Evolutionary conservation across 2,329 filamentous ascomycete species (phyloP), one percentile per base, ranked within the genome.

Genomic region (Penicillium aurantiogriseum): DNA sequence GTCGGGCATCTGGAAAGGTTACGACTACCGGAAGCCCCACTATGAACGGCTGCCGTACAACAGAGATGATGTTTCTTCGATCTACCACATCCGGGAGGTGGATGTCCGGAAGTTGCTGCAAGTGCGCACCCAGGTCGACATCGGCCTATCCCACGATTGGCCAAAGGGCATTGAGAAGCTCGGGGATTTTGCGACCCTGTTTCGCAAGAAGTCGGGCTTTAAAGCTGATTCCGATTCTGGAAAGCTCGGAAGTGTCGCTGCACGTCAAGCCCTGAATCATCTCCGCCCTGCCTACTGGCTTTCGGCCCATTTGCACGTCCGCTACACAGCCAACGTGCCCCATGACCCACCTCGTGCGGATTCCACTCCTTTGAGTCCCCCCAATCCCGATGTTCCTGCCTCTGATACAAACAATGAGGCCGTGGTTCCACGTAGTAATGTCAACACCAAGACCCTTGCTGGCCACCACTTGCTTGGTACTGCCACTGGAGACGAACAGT

Each of bases 81-180:
- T 95, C 67, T 97, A 97, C 69, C 93, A 97, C 71, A 86, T 96
- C 23, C 84, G 94, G 44, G 92, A 97, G 74, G 76, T 95, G 13
- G 94, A 99, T 71, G 85, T 91, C n/a, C 87, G 93, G 67, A 97
- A 97, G 75, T 78, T 99, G 35, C 80, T 97, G 39, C 87, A 92
- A 68, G 69, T 97, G 33, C 84, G 86, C n/a, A 90, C 89, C 19
- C 93, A 96, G 69, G 87, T 97, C 38, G 94, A 99, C 65, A 79
- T 99, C 44, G 92, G 92, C 3, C 76, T 99, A 52, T 97, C 92
- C 66, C 94, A 99, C 71, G 94, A 99, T 77, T 99, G 94, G 94
- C 94, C 94, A 0, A 85, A 88, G 49, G 87, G 83, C 0, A 85
- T 97, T 53, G 94, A 96, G 76, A 86, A 85, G 71, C 83, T 86